Evolutionary conservation across 768 basidiomycete species (phyloP), one percentile per base, ranked within the genome.

Genomic region (Myochromella boudieri): DNA sequence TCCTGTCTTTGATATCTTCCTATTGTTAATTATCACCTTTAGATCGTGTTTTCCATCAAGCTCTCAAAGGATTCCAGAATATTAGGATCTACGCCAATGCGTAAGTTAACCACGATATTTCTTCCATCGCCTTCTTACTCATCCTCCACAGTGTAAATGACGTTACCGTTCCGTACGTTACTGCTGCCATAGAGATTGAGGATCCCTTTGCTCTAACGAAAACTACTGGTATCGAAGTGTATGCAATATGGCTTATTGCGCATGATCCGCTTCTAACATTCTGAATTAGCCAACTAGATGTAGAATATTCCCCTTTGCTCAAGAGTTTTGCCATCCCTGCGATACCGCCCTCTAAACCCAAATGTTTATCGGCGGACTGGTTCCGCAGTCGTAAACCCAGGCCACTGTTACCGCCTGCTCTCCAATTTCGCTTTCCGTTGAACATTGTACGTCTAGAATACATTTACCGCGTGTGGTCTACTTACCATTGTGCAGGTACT

Each of bases 81-180:
- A 74, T 91, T 39, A 70, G 81, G 41, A 78, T 95, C 41, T 95
- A 89, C 51, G 93, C 90, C 2, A 95, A 93, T 65, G 77, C 84
- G 80, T 87, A 51, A 56, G 84, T 69, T n/a, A 34, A n/a, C 33
- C 14, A n/a, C 9, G 3, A 34, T n/a, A n/a, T n/a, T n/a, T n/a
- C n/a, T n/a, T 39, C 27, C 20, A 42, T 45, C 12, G n/a, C 33
- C 6, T 28, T 7, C 9, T 34, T 22, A 25, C 18, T 24, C 32
- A 33, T 15, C 25, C 27, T 22, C 28, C 24, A 15, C 49, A 86
- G 84, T 2, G 64, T 90, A 12, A 82, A 85, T 55, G 92, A 95
- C 56, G 46, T 69, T 2, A 91, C 91, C 0, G 92, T 95, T 2
- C 89, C 93, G 1, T 95, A 87, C 58, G 68, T 86, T 12, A 91